phyloP scores from a whole-genome alignment of 1,284 basidiomycete genomes.

The Puccinia sorghi region DNA sequence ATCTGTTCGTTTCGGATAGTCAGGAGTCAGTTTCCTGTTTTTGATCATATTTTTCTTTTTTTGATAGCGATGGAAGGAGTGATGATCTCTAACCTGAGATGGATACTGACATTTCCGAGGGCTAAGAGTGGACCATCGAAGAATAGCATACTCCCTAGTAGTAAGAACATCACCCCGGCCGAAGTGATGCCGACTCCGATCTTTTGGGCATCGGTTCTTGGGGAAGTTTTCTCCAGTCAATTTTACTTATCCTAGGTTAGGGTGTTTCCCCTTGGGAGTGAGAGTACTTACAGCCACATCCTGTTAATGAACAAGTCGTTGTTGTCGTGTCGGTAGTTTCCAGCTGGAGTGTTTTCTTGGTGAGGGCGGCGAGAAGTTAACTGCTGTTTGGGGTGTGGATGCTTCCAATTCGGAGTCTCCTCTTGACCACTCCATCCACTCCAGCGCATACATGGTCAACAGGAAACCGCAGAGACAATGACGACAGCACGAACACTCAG shows the following conservation, averaged over 20 bases:
- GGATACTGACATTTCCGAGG: constrained; percentile 72
- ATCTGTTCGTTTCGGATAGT: constrained; percentile 64
- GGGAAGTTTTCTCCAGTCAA: background rate
- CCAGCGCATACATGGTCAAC: background rate
- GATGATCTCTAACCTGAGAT: constrained; percentile 19
- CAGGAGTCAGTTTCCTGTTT: constrained; percentile 61
- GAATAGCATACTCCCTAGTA: constrained; percentile 91
- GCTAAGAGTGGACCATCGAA: constrained; percentile 97
- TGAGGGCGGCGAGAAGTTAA: too few species aligned
- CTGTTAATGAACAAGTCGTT: background rate
- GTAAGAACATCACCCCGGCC: constrained; percentile 94
- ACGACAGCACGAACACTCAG: constrained; percentile 63
- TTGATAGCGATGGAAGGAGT: constrained; percentile 10
- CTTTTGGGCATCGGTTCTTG: constrained; percentile 49
- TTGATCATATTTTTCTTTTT: background rate
- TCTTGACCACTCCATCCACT: background rate
- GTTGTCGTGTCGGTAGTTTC: background rate
- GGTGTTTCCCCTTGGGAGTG: too few species aligned
- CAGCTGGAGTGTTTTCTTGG: too few species aligned
- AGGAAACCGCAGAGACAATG: too few species aligned
- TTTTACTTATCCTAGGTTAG: too few species aligned
- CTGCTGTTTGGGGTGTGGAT: background rate
- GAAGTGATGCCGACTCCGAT: constrained; percentile 83
- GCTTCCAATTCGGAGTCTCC: background rate
- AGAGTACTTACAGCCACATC: constrained; percentile 23